Evolutionary conservation across 305 asterid genomes (phyloP), one percentile per base, ranked within the genome.

Genomic region (Fraxinus platypoda): DNA sequence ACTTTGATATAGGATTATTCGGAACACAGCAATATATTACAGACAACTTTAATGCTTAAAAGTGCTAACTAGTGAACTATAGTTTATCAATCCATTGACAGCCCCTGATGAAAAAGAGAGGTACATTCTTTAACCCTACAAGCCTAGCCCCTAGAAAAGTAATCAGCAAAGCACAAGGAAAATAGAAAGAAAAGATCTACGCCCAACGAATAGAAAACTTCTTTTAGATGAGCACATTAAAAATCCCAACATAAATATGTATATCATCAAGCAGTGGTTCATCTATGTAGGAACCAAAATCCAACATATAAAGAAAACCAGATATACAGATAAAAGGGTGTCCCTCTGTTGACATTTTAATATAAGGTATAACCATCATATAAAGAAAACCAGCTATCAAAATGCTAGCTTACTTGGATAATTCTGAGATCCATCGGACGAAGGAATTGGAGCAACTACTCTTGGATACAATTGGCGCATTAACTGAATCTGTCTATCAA

Each of bases 401-500:
- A 80, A 87, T 83, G 70, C 52, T 30, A 62, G 30, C 90, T 85
- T 91, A 92, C 96, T 74, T 76, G 88, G 70, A 78, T 84, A 89
- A 59, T 85, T 79, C 84, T 87, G 90, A 83, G 94, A 85, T 84
- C 87, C 92, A 81, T 84, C 83, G 59, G 91, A 68, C 84, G 86
- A 25, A 35, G 92, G 83, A 81, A 84, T 59, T 66, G 90, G 76
- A 81, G 86, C 41, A 76, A 82, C 87, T 83, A 84, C 86, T 2
- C 89, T 76, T 34, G 89, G 90, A 81, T 83, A 74, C 62, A 86
- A 76, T 83, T 85, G 91, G 41, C 31, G 84, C 92, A 92, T 91
- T 81, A 88, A 88, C 89, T 88, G 90, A 74, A 84, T 84, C 87
- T 92, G 97, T 84, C 86, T 88, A 87, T 89, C 90, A 72, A 92